These are phyloP conservation scores for Monilinia fructicola DNA, from an alignment of 2,329 filamentous ascomycete genomes.

Conservation along the genomic window DNA sequence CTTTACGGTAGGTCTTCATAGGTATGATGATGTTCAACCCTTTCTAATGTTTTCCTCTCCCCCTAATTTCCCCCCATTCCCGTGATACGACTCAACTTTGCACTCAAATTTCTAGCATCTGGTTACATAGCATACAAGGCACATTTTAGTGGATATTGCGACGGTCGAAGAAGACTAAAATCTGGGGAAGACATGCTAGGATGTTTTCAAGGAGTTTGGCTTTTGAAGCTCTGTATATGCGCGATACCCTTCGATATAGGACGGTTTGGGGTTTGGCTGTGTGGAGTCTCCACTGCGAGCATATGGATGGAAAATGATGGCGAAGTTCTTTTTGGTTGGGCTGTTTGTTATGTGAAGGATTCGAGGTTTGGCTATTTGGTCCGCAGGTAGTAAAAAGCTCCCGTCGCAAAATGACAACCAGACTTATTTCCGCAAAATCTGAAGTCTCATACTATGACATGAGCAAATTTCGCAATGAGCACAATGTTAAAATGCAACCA, in stretches of 20 bases:
- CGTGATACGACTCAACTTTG: slow-evolving; percentile 29
- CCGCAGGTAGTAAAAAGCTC: background rate
- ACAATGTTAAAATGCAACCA: too few species aligned
- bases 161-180: slow-evolving; percentile 1
- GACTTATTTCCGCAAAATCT: background rate
- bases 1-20: slow-evolving; percentile 34
- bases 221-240: slow-evolving; percentile 16
- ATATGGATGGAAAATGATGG: slow-evolving; percentile 9
- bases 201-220: slow-evolving; percentile 12
- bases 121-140: slow-evolving; percentile 30
- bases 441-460: background rate
- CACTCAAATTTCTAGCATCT: slow-evolving; percentile 28
- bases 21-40: slow-evolving; percentile 31
- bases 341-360: background rate
- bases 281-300: slow-evolving; percentile 9
- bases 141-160: slow-evolving; percentile 25
- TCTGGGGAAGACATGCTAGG: slow-evolving; percentile 12
- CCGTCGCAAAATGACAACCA: background rate
- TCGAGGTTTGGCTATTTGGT: slow-evolving; percentile 5
- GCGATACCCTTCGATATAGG: slow-evolving; percentile 18
- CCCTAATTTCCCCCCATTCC: slow-evolving; percentile 24
- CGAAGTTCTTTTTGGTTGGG: slow-evolving; percentile 2
- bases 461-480: background rate
- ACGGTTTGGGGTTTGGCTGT: slow-evolving; percentile 5
- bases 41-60: slow-evolving; percentile 18